A percentile compares a stretch with the other conserved stretches of the same genome.
Evolutionary conservation across 257 asterid genomes (phyloP).

Genomic region (Fraxinus pennsylvanica): DNA sequence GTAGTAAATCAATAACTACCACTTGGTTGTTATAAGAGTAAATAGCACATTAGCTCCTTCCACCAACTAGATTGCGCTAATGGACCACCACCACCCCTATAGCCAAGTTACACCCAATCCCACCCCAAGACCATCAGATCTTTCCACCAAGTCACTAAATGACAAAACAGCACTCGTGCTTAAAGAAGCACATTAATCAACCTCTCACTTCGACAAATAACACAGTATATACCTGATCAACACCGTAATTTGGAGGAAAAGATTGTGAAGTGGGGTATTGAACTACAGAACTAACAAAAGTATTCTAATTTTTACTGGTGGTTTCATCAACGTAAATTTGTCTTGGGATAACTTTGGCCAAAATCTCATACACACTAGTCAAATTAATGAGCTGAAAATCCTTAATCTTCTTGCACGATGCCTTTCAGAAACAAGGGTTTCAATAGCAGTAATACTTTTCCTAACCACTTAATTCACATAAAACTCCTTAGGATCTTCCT

Average conservation of each 20-base stretch:
- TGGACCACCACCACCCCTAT: not conserved
- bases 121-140: not conserved
- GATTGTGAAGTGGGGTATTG: not conserved
- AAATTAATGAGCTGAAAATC: not conserved
- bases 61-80: not conserved
- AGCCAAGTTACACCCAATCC: not conserved
- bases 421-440: not conserved
- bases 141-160: not conserved
- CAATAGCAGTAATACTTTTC: not conserved
- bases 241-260: not conserved
- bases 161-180: not conserved
- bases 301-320: not conserved
- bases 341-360: not conserved
- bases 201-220: conserved; percentile 3
- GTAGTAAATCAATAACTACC: not conserved
- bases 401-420: not conserved
- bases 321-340: not conserved
- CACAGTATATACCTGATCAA: not conserved
- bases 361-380: not conserved
- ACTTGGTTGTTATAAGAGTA: not conserved
- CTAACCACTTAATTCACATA: not conserved
- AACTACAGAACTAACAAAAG: not conserved
- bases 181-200: conserved; percentile 9
- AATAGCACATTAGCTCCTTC: conserved; percentile 14
- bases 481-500: not conserved